These are phyloP conservation scores for Debaryomyces tyrocola DNA, from an alignment of 805 yeast species.

Conservation along the genomic window DNA sequence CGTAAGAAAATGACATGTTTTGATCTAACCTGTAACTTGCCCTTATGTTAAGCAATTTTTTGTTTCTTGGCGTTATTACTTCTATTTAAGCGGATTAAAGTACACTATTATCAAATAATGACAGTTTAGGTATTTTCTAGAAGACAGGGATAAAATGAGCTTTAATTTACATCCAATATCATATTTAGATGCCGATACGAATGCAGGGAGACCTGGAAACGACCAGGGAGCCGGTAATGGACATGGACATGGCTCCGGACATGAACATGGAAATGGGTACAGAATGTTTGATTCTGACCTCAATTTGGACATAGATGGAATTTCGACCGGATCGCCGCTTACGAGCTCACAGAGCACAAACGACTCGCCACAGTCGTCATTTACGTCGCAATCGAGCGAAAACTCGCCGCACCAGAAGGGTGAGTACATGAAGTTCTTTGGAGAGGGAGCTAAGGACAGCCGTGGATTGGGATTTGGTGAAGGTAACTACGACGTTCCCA, in stretches of 20 bases:
- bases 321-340: slow-evolving; percentile 26
- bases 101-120: too few species aligned
- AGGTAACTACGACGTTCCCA: slow-evolving; percentile 1
- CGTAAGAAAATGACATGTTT: neutral
- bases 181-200: slow-evolving; percentile 35
- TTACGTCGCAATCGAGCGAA: slow-evolving; percentile 37
- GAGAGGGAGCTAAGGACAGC: neutral
- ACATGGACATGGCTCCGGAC: slow-evolving; percentile 1
- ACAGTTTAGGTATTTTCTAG: neutral
- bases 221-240: slow-evolving; percentile 6
- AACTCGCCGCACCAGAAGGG: slow-evolving; percentile 27
- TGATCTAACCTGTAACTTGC: slow-evolving; percentile 5
- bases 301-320: slow-evolving; percentile 28
- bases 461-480: neutral
- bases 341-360: slow-evolving; percentile 24
- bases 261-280: slow-evolving; percentile 6
- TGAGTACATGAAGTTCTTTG: neutral
- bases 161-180: slow-evolving; percentile 47
- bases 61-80: neutral
- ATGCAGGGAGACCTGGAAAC: neutral
- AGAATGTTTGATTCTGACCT: slow-evolving; percentile 22
- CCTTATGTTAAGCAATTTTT: neutral
- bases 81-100: neutral
- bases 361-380: slow-evolving; percentile 37
- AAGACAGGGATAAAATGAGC: slow-evolving; percentile 22